Percentiles rank a stretch among this genome's conserved stretches.
These are phyloP conservation scores for Podospora sp. DNA, from an alignment of 495 filamentous ascomycete genomes.

Conservation along the genomic window DNA sequence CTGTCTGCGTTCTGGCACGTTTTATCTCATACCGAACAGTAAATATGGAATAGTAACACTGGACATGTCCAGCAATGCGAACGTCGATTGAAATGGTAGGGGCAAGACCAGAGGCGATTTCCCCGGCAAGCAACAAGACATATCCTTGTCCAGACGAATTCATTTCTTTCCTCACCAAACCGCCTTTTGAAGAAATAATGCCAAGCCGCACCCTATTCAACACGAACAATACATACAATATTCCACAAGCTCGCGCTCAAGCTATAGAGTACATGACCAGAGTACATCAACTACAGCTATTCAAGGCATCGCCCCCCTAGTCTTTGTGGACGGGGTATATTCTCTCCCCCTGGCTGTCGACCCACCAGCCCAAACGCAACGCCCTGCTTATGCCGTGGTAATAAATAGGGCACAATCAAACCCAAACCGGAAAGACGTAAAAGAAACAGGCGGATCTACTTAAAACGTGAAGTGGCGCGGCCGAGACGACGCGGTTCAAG, in stretches of 20 bases:
- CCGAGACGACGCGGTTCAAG: background rate
- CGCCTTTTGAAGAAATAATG: too few relatives aligned
- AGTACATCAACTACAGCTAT: background rate
- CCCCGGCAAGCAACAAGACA: too few relatives aligned
- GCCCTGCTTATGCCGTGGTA: conserved; percentile 27
- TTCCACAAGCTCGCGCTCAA: background rate
- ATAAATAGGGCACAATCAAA: conserved; percentile 15
- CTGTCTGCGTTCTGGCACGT: too few relatives aligned
- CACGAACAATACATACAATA: background rate
- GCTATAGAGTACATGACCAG: background rate
- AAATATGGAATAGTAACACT: too few relatives aligned
- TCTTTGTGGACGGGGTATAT: background rate
- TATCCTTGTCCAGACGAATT: too few relatives aligned
- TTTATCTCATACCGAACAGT: too few relatives aligned
- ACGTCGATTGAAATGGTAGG: too few relatives aligned
- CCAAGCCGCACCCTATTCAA: too few relatives aligned
- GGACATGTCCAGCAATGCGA: too few relatives aligned
- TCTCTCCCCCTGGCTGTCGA: background rate
- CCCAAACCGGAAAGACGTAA: background rate
- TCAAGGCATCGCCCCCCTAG: background rate
- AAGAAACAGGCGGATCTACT: background rate
- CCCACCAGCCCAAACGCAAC: conserved; percentile 13
- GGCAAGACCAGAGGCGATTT: too few relatives aligned
- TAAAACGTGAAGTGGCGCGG: background rate
- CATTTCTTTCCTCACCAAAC: too few relatives aligned